Evolutionary conservation across 73 alveolate species (phyloP), one percentile per base, ranked within the genome.

Genomic region (Paramecium sexaurelia): DNA sequence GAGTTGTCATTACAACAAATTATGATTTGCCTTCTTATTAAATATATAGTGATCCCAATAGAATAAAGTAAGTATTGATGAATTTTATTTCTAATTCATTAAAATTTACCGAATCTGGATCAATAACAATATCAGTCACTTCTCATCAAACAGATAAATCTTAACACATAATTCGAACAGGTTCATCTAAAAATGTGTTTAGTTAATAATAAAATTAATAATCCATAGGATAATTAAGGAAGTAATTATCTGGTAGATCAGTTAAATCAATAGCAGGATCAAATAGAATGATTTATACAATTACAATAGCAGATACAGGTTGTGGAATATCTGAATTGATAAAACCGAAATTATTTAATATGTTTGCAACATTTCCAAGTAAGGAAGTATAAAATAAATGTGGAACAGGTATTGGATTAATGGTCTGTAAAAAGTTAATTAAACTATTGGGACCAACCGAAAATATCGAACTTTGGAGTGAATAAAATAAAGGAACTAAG

Each of bases 81-180:
- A 93, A 93, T 71, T 40, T 93, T 17, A 51, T 92, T 2, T 93
- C 96, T 56, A 93, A 93, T 91, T 93, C 96, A 22, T 55, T 93
- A 13, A 93, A 93, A 66, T 93, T 90, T 61, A 93, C 96, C 0
- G 89, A 91, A 32, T 84, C 55, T 8, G 96, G 96, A 20, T 92
- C 90, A 3, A 78, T 78, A 19, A 78, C 47, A n/a, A 78, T 78
- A 13, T 39, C 68, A 41, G 71, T 78, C 0, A 1, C 3, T 22
- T 41, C 73, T 10, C 90, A 8, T 78, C 10, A 37, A 7, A 71
- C 86, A 35, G 90, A 78, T 19, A 78, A 78, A 78, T 19, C 43
- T 22, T 37, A 41, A 29, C 68, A 45, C 29, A 41, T 78, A 8
- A 24, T 41, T 24, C 36, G 87, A 73, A 36, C 87, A 11, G 33